Conservation (phyloP, 495 filamentous ascomycete genomes). For the Poronia punctata region DNA sequence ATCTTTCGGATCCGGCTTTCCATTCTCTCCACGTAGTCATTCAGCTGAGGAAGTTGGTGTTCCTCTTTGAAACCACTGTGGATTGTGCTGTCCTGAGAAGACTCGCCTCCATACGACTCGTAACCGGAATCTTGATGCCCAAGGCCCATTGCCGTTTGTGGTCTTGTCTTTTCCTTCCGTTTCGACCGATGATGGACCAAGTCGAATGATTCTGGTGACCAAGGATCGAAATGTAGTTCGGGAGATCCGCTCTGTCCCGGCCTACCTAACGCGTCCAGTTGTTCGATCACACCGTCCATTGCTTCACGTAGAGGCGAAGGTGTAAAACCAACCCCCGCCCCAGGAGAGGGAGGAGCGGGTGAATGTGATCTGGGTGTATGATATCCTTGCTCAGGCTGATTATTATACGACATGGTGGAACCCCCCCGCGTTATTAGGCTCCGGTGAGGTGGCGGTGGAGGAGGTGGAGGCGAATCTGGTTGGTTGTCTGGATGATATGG, state of each 20-base stretch:
- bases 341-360: constrained; percentile 57
- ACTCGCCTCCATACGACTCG: constrained; percentile 41
- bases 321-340: constrained; percentile 60
- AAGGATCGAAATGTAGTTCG: constrained; percentile 61
- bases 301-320: constrained; percentile 87
- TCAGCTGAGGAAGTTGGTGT: constrained; percentile 56
- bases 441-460: constrained; percentile 49
- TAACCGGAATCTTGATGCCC: constrained; percentile 49
- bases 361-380: constrained; percentile 46
- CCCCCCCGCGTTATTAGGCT: constrained; percentile 22
- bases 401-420: constrained; percentile 29
- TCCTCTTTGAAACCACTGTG: constrained; percentile 41
- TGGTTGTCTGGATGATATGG: constrained; percentile 34
- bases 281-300: constrained; percentile 98
- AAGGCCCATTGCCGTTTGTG: constrained; percentile 69
- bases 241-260: constrained; percentile 45
- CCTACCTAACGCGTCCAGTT: constrained; percentile 80
- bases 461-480: constrained; percentile 42
- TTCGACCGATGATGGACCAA: constrained; percentile 41
- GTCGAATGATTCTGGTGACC: constrained; percentile 88
- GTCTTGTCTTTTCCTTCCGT: constrained; percentile 38
- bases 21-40: constrained; percentile 84
- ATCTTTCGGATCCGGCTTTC: constrained; percentile 69
- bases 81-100: constrained; percentile 31
- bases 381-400: constrained; percentile 29